These are phyloP conservation scores for Beauveria varroae DNA, from an alignment of 2,329 filamentous ascomycete genomes.

Conservation along the genomic window DNA sequence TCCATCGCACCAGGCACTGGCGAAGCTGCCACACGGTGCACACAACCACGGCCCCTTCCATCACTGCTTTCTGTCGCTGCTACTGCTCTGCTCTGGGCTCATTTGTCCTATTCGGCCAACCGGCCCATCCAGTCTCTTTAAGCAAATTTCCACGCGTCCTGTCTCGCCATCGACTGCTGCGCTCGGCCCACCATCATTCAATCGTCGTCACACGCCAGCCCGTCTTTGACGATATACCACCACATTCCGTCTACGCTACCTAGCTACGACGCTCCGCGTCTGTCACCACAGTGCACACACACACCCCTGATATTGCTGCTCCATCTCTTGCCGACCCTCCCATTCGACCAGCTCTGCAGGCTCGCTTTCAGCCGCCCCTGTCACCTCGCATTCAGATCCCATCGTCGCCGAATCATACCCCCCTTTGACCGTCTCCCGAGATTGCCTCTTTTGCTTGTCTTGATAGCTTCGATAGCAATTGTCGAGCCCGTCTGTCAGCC, in stretches of 20 bases:
- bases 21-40: neutral
- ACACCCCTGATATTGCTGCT: neutral
- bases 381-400: slow-evolving; percentile 8
- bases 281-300: neutral
- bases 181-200: slow-evolving; percentile 4
- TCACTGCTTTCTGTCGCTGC: neutral
- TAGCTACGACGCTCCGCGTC: neutral
- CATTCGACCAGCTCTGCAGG: slow-evolving; percentile 7
- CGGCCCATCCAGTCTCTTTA: neutral
- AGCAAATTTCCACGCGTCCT: neutral
- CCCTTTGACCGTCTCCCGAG: neutral
- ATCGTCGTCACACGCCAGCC: neutral
- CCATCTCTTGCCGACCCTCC: slow-evolving; percentile 9
- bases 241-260: slow-evolving; percentile 3
- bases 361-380: slow-evolving; percentile 8
- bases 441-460: slow-evolving; percentile 3
- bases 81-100: neutral
- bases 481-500: neutral
- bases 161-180: neutral
- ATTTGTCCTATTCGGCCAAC: neutral
- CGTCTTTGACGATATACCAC: slow-evolving; percentile 6
- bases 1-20: slow-evolving; percentile 1
- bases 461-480: neutral
- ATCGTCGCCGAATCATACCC: slow-evolving; percentile 8
- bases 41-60: neutral